Evolutionary conservation across 805 yeast species (phyloP).

Genomic region (Cyberlindnera mycetangii): DNA sequence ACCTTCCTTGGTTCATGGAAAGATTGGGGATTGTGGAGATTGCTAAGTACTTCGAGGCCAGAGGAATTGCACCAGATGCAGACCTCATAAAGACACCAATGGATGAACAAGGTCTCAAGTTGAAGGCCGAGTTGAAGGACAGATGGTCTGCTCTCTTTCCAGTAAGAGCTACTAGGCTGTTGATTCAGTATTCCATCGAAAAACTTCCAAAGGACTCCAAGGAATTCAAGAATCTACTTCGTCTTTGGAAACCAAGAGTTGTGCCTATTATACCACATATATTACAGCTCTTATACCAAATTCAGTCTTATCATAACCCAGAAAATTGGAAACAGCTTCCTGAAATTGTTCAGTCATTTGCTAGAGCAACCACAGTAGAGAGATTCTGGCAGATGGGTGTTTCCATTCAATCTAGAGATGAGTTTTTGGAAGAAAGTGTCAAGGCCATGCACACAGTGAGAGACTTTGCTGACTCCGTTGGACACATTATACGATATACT

Average conservation of each 20-base stretch:
- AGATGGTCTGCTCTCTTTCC: conserved; percentile 96
- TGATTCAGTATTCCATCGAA: conserved; percentile 93
- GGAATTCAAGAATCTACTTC: conserved; percentile 63
- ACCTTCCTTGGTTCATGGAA: conserved; percentile 98
- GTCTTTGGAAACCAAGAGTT: conserved; percentile 90
- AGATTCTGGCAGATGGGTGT: conserved; percentile 99
- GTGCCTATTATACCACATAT: conserved; percentile 91
- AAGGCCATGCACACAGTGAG: conserved; percentile 91
- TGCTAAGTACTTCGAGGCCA: conserved; percentile 80
- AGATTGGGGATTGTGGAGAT: conserved; percentile 91
- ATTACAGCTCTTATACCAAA: conserved; percentile 80
- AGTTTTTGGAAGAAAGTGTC: conserved; percentile 89
- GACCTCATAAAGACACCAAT: conserved; percentile 74
- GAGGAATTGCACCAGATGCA: conserved; percentile 77
- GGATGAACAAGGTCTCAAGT: conserved; percentile 81
- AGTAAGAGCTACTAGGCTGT: conserved; percentile 90
- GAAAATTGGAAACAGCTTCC: conserved; percentile 88
- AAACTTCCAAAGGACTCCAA: conserved; percentile 76
- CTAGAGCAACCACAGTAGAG: conserved; percentile 84
- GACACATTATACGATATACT: conserved; percentile 92
- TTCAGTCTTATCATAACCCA: conserved; percentile 93
- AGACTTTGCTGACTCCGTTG: conserved; percentile 97
- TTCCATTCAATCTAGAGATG: conserved; percentile 88
- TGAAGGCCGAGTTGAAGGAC: conserved; percentile 77
- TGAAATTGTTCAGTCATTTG: conserved; percentile 85